Percentiles rank a stretch among this genome's conserved stretches.
Evolutionary conservation across 2,329 filamentous ascomycete species (phyloP).

Genomic region (Apiospora pterosperma): DNA sequence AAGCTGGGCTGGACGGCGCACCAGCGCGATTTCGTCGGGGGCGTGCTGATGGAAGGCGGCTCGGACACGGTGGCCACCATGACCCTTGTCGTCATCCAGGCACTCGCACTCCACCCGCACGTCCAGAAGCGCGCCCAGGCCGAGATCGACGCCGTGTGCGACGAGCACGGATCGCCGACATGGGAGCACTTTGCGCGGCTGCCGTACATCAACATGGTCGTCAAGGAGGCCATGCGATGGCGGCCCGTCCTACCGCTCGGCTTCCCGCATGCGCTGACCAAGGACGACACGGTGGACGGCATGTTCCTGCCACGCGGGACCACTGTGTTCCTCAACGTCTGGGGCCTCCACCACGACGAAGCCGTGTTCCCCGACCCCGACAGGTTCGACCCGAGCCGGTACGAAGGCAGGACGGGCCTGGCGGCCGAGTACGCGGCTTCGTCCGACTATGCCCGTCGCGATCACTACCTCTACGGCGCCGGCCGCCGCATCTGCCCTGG

Average conservation of each 20-base stretch:
- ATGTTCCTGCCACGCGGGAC: constrained; percentile 43
- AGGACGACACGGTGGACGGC: constrained; percentile 41
- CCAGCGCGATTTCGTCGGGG: constrained; percentile 27
- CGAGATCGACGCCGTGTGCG: constrained; percentile 40
- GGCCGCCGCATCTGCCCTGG: constrained; percentile 46
- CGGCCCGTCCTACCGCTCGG: constrained; percentile 13
- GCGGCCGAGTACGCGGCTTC: background rate
- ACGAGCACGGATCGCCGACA: constrained; percentile 33
- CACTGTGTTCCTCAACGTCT: constrained; percentile 40
- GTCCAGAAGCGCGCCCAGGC: constrained; percentile 38
- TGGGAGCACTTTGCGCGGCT: constrained; percentile 31
- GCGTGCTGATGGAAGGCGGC: constrained; percentile 35
- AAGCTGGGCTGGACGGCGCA: constrained; percentile 23
- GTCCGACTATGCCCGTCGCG: constrained; percentile 9
- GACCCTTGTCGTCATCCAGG: constrained; percentile 40
- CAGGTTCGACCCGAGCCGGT: constrained; percentile 14
- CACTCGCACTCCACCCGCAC: constrained; percentile 40
- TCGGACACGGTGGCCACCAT: constrained; percentile 41
- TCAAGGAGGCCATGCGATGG: constrained; percentile 35
- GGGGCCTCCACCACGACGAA: constrained; percentile 21
- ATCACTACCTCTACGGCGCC: constrained; percentile 40
- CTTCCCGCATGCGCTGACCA: constrained; percentile 37
- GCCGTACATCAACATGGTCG: constrained; percentile 38
- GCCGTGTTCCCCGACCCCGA: constrained; percentile 15
- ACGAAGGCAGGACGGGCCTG: background rate